Evolutionary conservation across 306 rosid genomes (phyloP), one percentile per base, ranked within the genome.

Genomic region (Quercus rubra): DNA sequence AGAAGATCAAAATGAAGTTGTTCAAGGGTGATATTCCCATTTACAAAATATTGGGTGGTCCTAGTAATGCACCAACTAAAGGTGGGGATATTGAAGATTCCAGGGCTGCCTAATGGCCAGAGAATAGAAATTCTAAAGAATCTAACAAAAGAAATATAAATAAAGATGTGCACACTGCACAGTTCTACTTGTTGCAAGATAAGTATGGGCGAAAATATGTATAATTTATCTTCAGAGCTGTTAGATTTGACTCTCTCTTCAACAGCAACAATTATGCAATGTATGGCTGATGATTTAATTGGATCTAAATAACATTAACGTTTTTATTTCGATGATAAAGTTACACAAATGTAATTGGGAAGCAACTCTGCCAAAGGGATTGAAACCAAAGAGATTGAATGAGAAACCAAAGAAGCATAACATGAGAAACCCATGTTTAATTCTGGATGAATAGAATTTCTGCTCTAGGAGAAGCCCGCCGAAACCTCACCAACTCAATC

Each of bases 401-500:
- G 54, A 43, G 55, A 41, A 69, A 38, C 25, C 15, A 59, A 70
- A 57, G 33, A 17, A 74, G 77, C 57, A 61, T 55, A n/a, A 49
- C 46, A 25, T 28, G 76, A 13, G 73, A 46, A 9, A 13, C 77
- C 69, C 46, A 80, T 7, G 46, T 41, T 84, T 83, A 93, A 59
- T 80, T 88, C 8, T 74, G 84, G 78, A 55, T n/a, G 81, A 91
- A 95, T 59, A 81, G 0, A 77, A 91, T 78, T 88, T 86, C 96
- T 30, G 96, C 96, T 52, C 27, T 77, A 52, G 97, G 72, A 72
- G 99, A 96, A 76, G 99, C 97, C 59, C 98, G 85, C 63, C 85
- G 79, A 78, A 89, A 93, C 74, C 82, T 91, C 83, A 89, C 78
- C 90, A 95, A 79, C 75, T 93, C 93, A 14, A 83, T 78, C 91